Percentiles rank a stretch among this genome's conserved stretches.
These are phyloP conservation scores for Podospora australis DNA, from an alignment of 495 filamentous ascomycete species.

Conservation along the genomic window DNA sequence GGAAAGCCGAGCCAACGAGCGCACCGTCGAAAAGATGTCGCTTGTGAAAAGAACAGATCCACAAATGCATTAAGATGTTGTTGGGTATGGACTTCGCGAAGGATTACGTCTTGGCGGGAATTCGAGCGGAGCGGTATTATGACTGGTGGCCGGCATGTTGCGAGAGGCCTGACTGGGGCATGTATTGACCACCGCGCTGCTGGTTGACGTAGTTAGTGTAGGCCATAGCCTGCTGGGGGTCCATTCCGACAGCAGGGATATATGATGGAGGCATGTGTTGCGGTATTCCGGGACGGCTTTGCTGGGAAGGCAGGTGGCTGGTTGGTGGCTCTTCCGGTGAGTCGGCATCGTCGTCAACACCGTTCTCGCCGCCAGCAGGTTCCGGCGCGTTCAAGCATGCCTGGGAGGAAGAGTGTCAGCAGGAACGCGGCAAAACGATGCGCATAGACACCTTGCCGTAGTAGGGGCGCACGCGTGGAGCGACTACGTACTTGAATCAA, in stretches of 20 bases:
- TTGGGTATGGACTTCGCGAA: conserved; percentile 41
- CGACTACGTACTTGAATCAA: conserved; percentile 97
- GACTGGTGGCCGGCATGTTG: conserved; percentile 51
- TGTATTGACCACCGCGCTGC: conserved; percentile 42
- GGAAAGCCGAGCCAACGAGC: conserved; percentile 17
- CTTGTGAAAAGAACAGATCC: conserved; percentile 32
- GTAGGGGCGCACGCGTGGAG: no score
- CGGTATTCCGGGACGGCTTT: conserved; percentile 43
- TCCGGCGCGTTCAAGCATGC: conserved; percentile 97
- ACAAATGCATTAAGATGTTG: conserved; percentile 42
- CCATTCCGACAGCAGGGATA: conserved; percentile 48
- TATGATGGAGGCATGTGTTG: conserved; percentile 43
- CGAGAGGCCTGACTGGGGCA: conserved; percentile 49
- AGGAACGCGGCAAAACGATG: neutral
- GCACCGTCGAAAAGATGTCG: conserved; percentile 18
- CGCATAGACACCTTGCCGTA: no score
- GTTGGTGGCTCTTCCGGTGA: conserved; percentile 58
- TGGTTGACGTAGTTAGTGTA: conserved; percentile 57
- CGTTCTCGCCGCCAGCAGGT: conserved; percentile 82
- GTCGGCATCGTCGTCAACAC: conserved; percentile 68
- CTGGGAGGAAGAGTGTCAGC: conserved; percentile 30
- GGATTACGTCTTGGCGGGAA: conserved; percentile 26
- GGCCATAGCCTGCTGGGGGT: conserved; percentile 51
- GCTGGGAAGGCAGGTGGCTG: conserved; percentile 52
- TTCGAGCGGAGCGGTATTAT: conserved; percentile 22